Evolutionary conservation across 2,329 filamentous ascomycete species (phyloP).

Genomic region (Huntiella decipiens): DNA sequence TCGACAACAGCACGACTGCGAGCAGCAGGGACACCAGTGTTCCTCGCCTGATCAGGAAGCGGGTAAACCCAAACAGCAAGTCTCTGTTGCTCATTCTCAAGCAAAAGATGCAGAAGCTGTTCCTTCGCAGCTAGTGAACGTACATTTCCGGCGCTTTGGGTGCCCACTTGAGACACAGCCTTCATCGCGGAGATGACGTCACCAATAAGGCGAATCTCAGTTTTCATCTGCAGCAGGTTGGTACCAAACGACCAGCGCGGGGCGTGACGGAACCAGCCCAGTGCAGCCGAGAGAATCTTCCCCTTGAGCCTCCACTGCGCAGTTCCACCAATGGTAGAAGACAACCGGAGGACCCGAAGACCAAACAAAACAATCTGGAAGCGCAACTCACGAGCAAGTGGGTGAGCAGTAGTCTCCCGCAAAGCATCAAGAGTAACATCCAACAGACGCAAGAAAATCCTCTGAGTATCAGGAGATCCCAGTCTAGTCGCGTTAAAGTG

Average conservation of each 20-base stretch:
- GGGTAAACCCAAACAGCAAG: constrained; percentile 83
- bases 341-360: constrained; percentile 55
- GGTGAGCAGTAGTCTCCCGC: constrained; percentile 36
- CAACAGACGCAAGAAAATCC: constrained; percentile 64
- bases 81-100: constrained; percentile 69
- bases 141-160: constrained; percentile 30
- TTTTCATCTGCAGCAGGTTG: constrained; percentile 82
- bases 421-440: constrained; percentile 57
- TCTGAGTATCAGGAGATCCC: constrained; percentile 62
- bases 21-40: constrained; percentile 11
- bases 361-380: constrained; percentile 76
- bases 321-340: constrained; percentile 41
- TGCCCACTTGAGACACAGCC: constrained; percentile 40
- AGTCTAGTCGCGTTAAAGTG: constrained; percentile 90
- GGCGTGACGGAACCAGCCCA: constrained; percentile 72
- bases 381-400: constrained; percentile 77
- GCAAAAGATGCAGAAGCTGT: constrained; percentile 57
- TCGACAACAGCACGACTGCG: constrained; percentile 16
- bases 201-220: constrained; percentile 63
- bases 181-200: constrained; percentile 55
- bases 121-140: constrained; percentile 61
- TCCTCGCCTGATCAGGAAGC: constrained; percentile 33
- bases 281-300: constrained; percentile 63
- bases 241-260: constrained; percentile 92
- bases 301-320: constrained; percentile 75